phyloP scores from a whole-genome alignment of 495 filamentous ascomycete species.

The Penicillium malachiteum region DNA sequence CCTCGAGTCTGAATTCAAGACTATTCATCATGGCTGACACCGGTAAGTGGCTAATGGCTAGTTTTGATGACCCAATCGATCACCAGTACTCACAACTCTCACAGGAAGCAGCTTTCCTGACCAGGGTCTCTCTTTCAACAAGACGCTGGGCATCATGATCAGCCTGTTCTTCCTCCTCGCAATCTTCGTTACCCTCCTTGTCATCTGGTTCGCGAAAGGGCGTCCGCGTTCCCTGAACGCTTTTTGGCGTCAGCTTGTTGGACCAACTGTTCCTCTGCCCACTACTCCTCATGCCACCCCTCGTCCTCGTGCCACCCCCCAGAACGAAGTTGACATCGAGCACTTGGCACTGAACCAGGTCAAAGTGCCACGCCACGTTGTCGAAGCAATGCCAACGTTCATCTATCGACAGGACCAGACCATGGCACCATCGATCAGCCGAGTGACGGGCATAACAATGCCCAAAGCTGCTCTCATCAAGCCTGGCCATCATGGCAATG shows the following conservation, averaged over 20 bases:
- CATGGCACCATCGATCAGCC: not conserved
- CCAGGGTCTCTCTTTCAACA: too few species aligned
- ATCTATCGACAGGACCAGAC: constrained; percentile 47
- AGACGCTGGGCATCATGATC: too few species aligned
- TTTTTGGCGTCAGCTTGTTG: too few species aligned
- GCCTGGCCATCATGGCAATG: not conserved
- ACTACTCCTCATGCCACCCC: too few species aligned
- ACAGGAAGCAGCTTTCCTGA: constrained; percentile 9
- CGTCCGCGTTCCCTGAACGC: too few species aligned
- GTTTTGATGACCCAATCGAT: not conserved
- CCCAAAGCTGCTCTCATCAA: constrained; percentile 22
- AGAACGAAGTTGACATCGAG: constrained; percentile 71
- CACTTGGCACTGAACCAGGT: constrained; percentile 72
- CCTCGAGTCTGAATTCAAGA: constrained; percentile 49
- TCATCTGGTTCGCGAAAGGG: too few species aligned
- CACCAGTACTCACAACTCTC: not conserved
- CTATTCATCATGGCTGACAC: constrained; percentile 64
- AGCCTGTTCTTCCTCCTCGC: constrained; percentile 64
- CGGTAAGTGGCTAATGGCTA: constrained; percentile 41
- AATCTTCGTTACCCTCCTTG: constrained; percentile 76
- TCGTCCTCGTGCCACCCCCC: too few species aligned
- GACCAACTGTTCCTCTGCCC: too few species aligned
- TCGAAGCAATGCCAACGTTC: constrained; percentile 72
- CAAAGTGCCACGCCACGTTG: constrained; percentile 64
- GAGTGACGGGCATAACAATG: constrained; percentile 14